Evolutionary conservation across 495 filamentous ascomycete genomes (phyloP), one percentile per base, ranked within the genome.

Genomic region (Xylaria flabelliformis): DNA sequence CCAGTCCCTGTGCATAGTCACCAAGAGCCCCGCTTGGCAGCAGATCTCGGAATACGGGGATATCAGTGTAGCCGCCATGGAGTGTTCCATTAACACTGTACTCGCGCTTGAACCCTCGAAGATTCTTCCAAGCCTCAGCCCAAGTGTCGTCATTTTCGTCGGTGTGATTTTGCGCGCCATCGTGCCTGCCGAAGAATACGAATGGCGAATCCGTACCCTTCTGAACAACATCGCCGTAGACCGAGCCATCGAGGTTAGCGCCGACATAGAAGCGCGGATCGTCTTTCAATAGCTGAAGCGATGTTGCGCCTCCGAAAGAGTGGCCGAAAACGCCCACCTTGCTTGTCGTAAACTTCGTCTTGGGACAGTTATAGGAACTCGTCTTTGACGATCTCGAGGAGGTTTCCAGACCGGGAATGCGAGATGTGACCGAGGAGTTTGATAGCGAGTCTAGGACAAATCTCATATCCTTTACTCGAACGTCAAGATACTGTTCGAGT

Each of bases 221-320:
- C 34, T 69, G 50, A 17, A 61, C 50, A 12, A 71, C 69, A 0
- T 67, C 7, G 19, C 72, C 83, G 59, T 74, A 84, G 59, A 86
- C 64, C 0, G 71, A 50, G 0, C 88, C 87, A 68, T 89, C 88
- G 46, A 88, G 72, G 68, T 85, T 83, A 6, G 87, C 62, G 2
- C 83, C 88, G 3, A 81, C 87, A 1, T 71, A 58, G 63, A 90
- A 74, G 0, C 83, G 79, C 19, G 70, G 59, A 36, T 88, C 85
- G 10, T 74, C 64, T 12, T 78, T 68, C 72, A 86, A 75, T 4
- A 82, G 77, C 12, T 76, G 69, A 6, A 86, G 81, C 3, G 87
- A 76, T 2, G 87, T 79, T 0, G 85, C 83, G n/a, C 88, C 88
- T 26, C 88, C 87, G 10, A 89, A 76, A 0, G 88, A 89, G 64